A percentile compares a stretch with the other conserved stretches of the same genome.
Conservation (phyloP, 2,329 filamentous ascomycete genomes). For the Trichoderma hamatum region DNA sequence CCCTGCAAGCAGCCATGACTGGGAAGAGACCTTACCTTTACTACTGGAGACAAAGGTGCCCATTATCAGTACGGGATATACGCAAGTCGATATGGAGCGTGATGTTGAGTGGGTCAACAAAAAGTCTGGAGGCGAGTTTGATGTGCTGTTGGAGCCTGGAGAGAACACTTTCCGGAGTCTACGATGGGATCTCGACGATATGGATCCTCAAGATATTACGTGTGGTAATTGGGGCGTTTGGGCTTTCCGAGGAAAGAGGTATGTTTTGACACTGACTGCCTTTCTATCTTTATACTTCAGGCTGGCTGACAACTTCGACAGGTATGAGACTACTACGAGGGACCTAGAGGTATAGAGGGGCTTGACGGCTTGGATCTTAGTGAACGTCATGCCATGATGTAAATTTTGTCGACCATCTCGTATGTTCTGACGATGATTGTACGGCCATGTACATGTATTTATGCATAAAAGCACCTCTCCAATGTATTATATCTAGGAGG, state of each 20-base stretch:
- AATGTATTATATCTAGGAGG: constrained; percentile 19
- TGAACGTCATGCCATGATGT: not conserved
- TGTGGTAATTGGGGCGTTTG: constrained; percentile 97
- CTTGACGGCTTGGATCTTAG: not conserved
- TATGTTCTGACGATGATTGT: not conserved
- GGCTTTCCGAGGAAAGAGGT: constrained; percentile 97
- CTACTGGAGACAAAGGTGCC: constrained; percentile 95
- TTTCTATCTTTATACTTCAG: constrained; percentile 6
- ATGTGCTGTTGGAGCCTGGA: constrained; percentile 85
- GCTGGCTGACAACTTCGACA: constrained; percentile 43
- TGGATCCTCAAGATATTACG: constrained; percentile 90
- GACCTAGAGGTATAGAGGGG: constrained; percentile 44
- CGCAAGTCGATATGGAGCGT: constrained; percentile 89
- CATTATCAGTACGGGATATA: constrained; percentile 93
- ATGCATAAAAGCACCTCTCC: constrained; percentile 16
- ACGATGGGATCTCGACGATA: constrained; percentile 94
- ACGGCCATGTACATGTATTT: constrained; percentile 1
- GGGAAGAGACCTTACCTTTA: constrained; percentile 86
- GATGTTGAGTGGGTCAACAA: constrained; percentile 89
- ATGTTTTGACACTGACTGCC: constrained; percentile 38
- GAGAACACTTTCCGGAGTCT: constrained; percentile 94
- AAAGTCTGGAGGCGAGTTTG: constrained; percentile 86
- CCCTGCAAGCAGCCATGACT: constrained; percentile 89
- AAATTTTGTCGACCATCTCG: constrained; percentile 1
- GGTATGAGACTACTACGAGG: constrained; percentile 66